Evolutionary conservation across 2,329 filamentous ascomycete species (phyloP).

Genomic region (Sporothrix pallida): DNA sequence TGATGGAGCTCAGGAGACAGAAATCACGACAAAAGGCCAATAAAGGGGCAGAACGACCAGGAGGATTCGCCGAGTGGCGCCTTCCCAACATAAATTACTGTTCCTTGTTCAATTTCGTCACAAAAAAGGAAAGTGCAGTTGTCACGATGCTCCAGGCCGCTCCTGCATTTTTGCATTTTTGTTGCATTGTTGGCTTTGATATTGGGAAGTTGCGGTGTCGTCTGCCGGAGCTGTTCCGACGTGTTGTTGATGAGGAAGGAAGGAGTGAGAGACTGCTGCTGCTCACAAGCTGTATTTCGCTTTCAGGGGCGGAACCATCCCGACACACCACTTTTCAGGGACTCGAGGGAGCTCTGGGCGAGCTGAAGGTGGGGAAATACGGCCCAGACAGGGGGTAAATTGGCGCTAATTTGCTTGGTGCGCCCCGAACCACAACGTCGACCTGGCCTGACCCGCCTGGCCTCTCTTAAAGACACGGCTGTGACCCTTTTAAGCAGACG

Average conservation of each 20-base stretch:
- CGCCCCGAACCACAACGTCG: too few relatives aligned
- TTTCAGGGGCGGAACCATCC: slow-evolving; percentile 3
- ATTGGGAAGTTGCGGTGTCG: slow-evolving; percentile 6
- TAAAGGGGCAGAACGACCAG: too few relatives aligned
- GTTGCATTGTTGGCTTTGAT: not conserved
- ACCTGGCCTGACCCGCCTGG: too few relatives aligned
- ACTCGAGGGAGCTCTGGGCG: not conserved
- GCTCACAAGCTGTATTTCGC: not conserved
- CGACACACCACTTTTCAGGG: not conserved
- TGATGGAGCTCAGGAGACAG: not conserved
- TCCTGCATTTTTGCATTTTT: too few relatives aligned
- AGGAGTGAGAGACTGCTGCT: not conserved
- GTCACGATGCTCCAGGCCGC: not conserved
- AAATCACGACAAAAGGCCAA: too few relatives aligned
- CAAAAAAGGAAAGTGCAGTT: not conserved
- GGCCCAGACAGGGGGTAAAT: not conserved
- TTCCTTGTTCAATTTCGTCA: too few relatives aligned
- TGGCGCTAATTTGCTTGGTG: not conserved
- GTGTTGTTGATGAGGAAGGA: slow-evolving; percentile 10
- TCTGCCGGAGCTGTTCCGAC: slow-evolving; percentile 1
- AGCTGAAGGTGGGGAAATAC: not conserved
- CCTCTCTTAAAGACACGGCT: too few relatives aligned
- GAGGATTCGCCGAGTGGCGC: too few relatives aligned
- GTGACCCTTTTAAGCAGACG: too few relatives aligned
- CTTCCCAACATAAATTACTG: too few relatives aligned